Percentiles rank a stretch among this genome's conserved stretches.
Conservation (phyloP, 2,329 filamentous ascomycete species). For the Aplosporella prunicola region DNA sequence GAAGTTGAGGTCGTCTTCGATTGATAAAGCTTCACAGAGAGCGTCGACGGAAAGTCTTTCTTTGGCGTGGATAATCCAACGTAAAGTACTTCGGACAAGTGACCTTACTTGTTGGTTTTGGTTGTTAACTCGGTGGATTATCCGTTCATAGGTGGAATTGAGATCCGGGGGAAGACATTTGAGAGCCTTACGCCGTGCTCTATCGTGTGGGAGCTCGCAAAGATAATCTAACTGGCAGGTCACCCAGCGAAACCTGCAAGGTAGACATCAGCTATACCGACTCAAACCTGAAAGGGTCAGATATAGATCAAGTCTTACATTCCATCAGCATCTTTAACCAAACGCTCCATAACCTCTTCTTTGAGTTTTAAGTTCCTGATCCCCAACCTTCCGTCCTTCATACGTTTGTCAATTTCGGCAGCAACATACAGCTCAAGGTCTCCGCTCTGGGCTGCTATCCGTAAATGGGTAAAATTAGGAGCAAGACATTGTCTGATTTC, state of each 20-base stretch:
- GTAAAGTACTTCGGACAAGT: neutral
- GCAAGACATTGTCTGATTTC: neutral
- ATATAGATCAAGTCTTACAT: neutral
- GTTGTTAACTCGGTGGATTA: neutral
- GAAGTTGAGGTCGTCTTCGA: neutral
- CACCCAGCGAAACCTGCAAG: slow-evolving; percentile 2
- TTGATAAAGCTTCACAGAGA: neutral
- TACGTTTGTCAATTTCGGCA: neutral
- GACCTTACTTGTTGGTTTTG: neutral
- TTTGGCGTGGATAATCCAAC: neutral
- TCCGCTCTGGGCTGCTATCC: neutral
- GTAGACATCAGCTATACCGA: too few relatives aligned
- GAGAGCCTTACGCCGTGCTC: neutral
- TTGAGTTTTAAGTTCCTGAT: neutral
- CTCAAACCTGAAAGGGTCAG: too few relatives aligned
- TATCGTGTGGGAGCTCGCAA: neutral
- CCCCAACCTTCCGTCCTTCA: neutral
- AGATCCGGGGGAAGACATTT: neutral
- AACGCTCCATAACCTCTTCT: neutral
- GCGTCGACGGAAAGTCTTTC: neutral
- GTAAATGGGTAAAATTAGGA: neutral
- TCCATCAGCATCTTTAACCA: neutral
- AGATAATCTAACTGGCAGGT: slow-evolving; percentile 1
- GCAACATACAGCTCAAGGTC: neutral
- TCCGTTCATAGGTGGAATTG: neutral